Conservation (phyloP, 2,329 filamentous ascomycete species). For the Endothia cerciana region DNA sequence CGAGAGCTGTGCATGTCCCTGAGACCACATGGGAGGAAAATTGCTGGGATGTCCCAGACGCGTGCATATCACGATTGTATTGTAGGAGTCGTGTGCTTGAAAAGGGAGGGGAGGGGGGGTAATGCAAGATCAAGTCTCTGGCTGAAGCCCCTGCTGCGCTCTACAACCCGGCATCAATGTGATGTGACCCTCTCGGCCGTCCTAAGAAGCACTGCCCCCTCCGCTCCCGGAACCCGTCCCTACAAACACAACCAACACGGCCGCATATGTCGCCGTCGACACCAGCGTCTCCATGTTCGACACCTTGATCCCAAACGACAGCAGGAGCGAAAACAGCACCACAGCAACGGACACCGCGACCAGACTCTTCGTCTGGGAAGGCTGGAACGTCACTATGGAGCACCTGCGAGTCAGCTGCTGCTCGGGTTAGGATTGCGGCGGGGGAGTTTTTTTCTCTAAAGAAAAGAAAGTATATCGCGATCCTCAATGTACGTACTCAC, state of each 20-base stretch:
- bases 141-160: not conserved
- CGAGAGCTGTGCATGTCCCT: not conserved
- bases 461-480: not conserved
- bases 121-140: conserved; percentile 17
- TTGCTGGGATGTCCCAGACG: not conserved
- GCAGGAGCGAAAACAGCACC: conserved; percentile 24
- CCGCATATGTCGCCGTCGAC: conserved; percentile 30
- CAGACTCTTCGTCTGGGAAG: conserved; percentile 27
- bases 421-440: too few relatives aligned
- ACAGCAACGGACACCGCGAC: conserved; percentile 28
- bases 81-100: not conserved
- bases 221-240: conserved; percentile 23
- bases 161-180: not conserved
- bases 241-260: conserved; percentile 32
- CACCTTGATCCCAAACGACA: conserved; percentile 15
- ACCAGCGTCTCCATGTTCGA: conserved; percentile 28
- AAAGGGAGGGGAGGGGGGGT: conserved; percentile 2
- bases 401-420: not conserved
- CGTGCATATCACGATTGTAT: not conserved
- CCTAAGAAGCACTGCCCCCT: not conserved
- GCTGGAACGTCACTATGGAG: conserved; percentile 14
- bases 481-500: conserved; percentile 15
- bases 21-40: not conserved
- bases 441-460: too few relatives aligned
- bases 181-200: not conserved